Evolutionary conservation across 1,284 basidiomycete species (phyloP), one percentile per base, ranked within the genome.

Genomic region (Trametes sp.): DNA sequence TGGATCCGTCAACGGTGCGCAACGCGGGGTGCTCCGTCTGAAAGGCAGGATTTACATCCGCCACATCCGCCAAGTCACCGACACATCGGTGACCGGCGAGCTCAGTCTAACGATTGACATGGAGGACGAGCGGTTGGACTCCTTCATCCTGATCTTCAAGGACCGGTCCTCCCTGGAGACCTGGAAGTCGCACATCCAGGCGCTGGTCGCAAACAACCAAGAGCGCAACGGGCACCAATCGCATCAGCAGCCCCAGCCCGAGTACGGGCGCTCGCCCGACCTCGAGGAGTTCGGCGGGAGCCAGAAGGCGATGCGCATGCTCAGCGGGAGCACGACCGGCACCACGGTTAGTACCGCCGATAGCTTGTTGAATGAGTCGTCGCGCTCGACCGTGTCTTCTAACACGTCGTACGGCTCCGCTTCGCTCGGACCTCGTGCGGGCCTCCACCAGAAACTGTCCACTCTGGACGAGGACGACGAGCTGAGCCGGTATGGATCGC

Each of bases 31-130:
- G 7, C 84, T 99, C 49, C 88, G 95, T 31, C 85, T 98, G 51
- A 98, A 97, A 72, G 97, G 97, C 0, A 84, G 96, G 42, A 98
- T 99, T 70, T 98, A 96, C 76, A 90, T 98, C 51, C 86, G 92
- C 35, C 96, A 98, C 76, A 96, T 98, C 77, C 90, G 90, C 69
- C 87, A 90, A 55, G 91, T 98, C 49, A 87, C 88, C 21, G 91
- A 95, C 63, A 89, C 89, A 28, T 89, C 87, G 3, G 86, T 89
- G 1, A 82, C 86, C 4, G 89, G 89, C 44, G 94, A 97, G 76
- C 84, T 95, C 77, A 94, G 90, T 71, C 82, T 98, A 67, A 96
- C 94, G 7, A 96, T 98, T 72, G 90, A 94, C 70, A 96, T 98
- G 93, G 93, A 96, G 76, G 95, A 98, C 73, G 95, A 97, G 73